Evolutionary conservation across 768 basidiomycete genomes (phyloP), one percentile per base, ranked within the genome.

Genomic region (Gautieria morchelliformis): DNA sequence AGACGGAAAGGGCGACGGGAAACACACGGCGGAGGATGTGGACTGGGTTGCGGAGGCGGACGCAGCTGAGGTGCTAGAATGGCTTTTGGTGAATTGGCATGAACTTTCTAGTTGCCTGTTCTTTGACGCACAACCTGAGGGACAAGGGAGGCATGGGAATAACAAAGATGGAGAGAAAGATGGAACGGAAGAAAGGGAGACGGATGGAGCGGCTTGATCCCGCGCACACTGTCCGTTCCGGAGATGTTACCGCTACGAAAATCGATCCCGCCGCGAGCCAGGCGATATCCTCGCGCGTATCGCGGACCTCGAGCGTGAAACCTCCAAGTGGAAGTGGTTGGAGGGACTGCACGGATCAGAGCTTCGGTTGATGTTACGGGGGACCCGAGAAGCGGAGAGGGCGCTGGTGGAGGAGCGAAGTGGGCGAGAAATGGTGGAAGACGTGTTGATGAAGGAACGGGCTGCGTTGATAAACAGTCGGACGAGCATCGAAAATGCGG

Each of bases 1-100:
- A 79, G 20, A 89, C 74, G 22, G 71, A 66, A 0, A 77, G 82
- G 66, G 87, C 89, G 63, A 88, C 88, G 17, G 72, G 71, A 15
- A 79, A 78, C 5, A 85, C 77, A 49, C 84, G 69, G 44, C 87
- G 65, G 1, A 88, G 83, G 39, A 69, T 74, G 1, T 72, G 75
- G 22, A 75, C 24, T 75, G 48, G 87, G 66, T 47, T 86, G 70
- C 9, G 70, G 71, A 59, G 83, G 71, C 7, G 84, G 75, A 27
- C 79, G 64, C 1, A 80, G 78, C 11, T 1, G 50, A n/a, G 59
- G 62, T 54, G 48, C 48, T 49, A 6, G 48, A 49, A 24, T 49
- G 48, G 48, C 48, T 49, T 17, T 11, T 49, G 15, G 27, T 2
- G 32, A 49, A n/a, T 33, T 49, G 48, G 48, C 10, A 49, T n/a